Conservation (phyloP, 805 yeast species). For the Groenewaldozyma tartarivorans region DNA sequence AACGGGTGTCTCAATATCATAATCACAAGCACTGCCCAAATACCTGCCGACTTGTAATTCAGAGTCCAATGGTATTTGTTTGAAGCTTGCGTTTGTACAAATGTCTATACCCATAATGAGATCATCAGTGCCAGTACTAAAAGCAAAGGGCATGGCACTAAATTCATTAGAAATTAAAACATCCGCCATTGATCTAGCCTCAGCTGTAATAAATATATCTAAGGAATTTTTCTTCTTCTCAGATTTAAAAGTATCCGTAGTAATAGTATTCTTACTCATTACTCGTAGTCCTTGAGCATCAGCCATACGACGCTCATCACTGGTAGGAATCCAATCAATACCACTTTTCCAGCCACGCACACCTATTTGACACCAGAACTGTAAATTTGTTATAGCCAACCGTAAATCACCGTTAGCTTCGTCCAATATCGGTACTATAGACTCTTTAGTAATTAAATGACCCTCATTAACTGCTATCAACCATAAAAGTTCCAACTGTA, state of each 20-base stretch:
- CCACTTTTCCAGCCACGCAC: slow-evolving; percentile 25
- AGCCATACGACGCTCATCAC: slow-evolving; percentile 12
- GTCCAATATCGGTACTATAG: slow-evolving; percentile 15
- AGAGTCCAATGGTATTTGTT: slow-evolving; percentile 7
- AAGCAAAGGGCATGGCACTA: neutral
- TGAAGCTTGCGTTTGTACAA: slow-evolving; percentile 3
- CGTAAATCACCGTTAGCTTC: slow-evolving; percentile 22
- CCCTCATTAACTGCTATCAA: slow-evolving; percentile 29
- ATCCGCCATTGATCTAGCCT: slow-evolving; percentile 2
- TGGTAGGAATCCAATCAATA: slow-evolving; percentile 24
- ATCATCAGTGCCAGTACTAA: neutral
- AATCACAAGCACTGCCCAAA: too few species aligned
- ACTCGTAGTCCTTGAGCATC: slow-evolving; percentile 11
- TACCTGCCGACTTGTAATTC: slow-evolving; percentile 4
- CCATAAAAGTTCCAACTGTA: slow-evolving; percentile 22
- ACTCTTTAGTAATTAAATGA: slow-evolving; percentile 18
- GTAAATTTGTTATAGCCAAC: slow-evolving; percentile 20
- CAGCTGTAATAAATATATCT: neutral
- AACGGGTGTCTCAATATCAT: too few species aligned
- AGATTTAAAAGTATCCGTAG: slow-evolving; percentile 1
- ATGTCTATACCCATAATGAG: slow-evolving; percentile 2
- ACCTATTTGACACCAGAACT: slow-evolving; percentile 30
- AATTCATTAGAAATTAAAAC: slow-evolving; percentile 1
- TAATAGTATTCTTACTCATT: slow-evolving; percentile 17
- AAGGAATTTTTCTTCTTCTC: neutral